Base-by-base conservation (phyloP, 2,329 filamentous ascomycete genomes). In the Fusarium guadeloupense region DNA sequence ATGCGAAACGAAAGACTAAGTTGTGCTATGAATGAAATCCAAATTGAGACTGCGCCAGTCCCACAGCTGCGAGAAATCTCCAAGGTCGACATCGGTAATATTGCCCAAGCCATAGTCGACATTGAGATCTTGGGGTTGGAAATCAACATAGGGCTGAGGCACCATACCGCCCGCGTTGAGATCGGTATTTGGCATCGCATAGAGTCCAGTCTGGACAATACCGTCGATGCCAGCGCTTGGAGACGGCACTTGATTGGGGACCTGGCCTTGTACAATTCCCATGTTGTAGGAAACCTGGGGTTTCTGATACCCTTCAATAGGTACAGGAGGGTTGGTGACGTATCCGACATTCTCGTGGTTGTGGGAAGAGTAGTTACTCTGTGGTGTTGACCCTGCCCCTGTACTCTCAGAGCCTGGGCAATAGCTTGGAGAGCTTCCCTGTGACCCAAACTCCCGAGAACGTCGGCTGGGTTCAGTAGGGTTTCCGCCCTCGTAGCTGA, bases 1-100 rank as follows among this genome's bases (percentile, higher is more conserved):
- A 20, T 21, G 16, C n/a, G 12, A 30, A 4, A 19, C 25, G 9
- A n/a, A 20, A 10, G 26, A 3, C 42, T 66, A 65, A 37, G 40
- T 55, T 28, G 62, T 50, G 31, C 62, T 60, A 5, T 63, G 49
- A 19, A 69, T 69, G 28, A 69, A 69, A 38, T 66, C 62, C 44
- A 69, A 40, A 17, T 66, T 57, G 3, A 69, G 46, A 17, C 67
- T 69, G 10, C 57, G 54, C 67, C 67, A 69, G 10, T 69, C 64
- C 67, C 67, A 69, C 1, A 69, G 33, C 12, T 54, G 44, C 3
- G 64, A 59, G 28, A 69, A 69, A 19, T 69, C 64, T 9, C 67
- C 67, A 0, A 69, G 46, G 2, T 68, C 64, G 1, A 53, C 52
- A 9, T 66, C 64, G 1, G 67, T 69, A 8, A 69, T 68, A 5